These are phyloP conservation scores for Babesia bigemina DNA, from an alignment of 169 alveolate genomes.

Conservation along the genomic window DNA sequence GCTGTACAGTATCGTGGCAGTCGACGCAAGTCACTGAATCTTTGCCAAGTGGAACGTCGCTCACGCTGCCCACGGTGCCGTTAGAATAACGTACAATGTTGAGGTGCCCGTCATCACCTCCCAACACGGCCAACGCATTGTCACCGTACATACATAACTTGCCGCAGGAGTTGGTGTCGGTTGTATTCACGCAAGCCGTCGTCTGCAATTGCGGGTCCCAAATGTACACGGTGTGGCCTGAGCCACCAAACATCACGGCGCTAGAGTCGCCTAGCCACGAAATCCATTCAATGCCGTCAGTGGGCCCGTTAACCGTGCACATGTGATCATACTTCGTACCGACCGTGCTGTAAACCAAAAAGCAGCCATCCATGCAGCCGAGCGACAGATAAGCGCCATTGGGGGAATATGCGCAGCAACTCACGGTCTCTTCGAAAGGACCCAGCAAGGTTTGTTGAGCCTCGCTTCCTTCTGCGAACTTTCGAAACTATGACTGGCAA, in stretches of 20 bases:
- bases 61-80: conserved; percentile 23
- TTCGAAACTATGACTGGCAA: neutral
- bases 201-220: conserved; percentile 14
- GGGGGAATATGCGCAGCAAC: conserved; percentile 57
- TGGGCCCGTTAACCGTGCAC: conserved; percentile 19
- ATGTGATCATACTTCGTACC: conserved; percentile 1
- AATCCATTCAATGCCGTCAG: conserved; percentile 53
- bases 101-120: conserved; percentile 42
- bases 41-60: conserved; percentile 8
- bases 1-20: conserved; percentile 52
- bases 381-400: conserved; percentile 38
- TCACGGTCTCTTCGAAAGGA: conserved; percentile 59
- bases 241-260: conserved; percentile 49
- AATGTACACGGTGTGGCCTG: conserved; percentile 30
- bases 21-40: conserved; percentile 32
- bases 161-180: conserved; percentile 36
- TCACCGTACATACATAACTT: conserved; percentile 27
- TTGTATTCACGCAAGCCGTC: conserved; percentile 21
- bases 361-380: conserved; percentile 49
- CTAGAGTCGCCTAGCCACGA: conserved; percentile 21
- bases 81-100: conserved; percentile 7
- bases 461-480: conserved; percentile 4
- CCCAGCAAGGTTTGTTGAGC: conserved; percentile 30
- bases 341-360: neutral
- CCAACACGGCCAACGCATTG: conserved; percentile 24